Percentiles rank a stretch among this genome's conserved stretches.
These are phyloP conservation scores for Rhododendron simsii DNA, from an alignment of 148 eudicot genomes.

Conservation along the genomic window DNA sequence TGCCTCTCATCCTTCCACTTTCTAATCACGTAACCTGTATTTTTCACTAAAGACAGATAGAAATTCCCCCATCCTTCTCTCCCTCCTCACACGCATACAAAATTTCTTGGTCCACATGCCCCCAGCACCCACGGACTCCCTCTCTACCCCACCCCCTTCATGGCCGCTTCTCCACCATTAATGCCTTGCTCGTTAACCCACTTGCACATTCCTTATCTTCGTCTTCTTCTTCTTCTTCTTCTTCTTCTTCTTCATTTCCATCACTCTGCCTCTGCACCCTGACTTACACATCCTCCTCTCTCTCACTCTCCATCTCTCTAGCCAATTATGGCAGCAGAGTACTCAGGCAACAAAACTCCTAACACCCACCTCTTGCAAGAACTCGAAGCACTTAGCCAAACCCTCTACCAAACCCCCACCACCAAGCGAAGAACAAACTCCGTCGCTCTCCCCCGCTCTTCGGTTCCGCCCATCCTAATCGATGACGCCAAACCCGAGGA, in stretches of 20 bases:
- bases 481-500: constrained; percentile 18
- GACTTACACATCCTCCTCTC: not conserved
- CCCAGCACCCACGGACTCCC: constrained; percentile 29
- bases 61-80: not conserved
- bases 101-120: constrained; percentile 36
- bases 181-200: not conserved
- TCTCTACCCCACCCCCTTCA: constrained; percentile 17
- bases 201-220: not conserved
- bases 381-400: constrained; percentile 70
- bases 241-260: not conserved
- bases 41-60: not conserved
- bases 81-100: constrained; percentile 26
- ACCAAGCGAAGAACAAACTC: constrained; percentile 65
- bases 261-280: not conserved
- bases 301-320: not conserved
- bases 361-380: constrained; percentile 67
- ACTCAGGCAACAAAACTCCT: constrained; percentile 43
- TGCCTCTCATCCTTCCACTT: not conserved
- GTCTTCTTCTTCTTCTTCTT: too few species aligned
- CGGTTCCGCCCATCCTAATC: constrained; percentile 46
- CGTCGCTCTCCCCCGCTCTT: constrained; percentile 61
- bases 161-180: constrained; percentile 53
- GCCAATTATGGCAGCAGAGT: constrained; percentile 27
- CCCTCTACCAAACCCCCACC: constrained; percentile 58
- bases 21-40: not conserved